Base-by-base conservation (phyloP, 306 rosid genomes). In the Ammopiptanthus mongolicus region DNA sequence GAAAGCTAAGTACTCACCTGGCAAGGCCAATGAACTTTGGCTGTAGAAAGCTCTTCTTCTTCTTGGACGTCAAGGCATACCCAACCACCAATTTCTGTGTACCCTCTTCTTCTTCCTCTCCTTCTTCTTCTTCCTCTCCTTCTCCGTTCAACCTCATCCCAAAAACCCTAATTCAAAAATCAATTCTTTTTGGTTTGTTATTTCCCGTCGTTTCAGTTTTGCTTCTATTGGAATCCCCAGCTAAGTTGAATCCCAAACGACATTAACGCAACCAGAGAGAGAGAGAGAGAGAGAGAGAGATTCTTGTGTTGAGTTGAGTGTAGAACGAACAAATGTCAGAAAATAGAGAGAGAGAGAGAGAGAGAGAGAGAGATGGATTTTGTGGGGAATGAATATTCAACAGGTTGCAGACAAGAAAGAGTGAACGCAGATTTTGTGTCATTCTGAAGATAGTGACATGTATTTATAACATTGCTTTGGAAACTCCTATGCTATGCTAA, bases 321-420 rank as follows among this genome's bases (percentile, higher is more conserved):
- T 22, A 10, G 0, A 22, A 10, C 34, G 0, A 22, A 10, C 34
- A 56, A 22, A 34, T 56, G 62, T 56, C 37, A 19, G n/a, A n/a
- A n/a, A n/a, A n/a, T n/a, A n/a, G n/a, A 39, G 34, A 31, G 33
- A 46, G 10, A 46, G 33, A 37, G 69, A 19, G 15, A 25, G 23
- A 18, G 31, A 6, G 0, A 19, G 5, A 31, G 36, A 39, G 41
- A 4, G 2, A 8, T 69, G 56, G 60, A 68, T 22, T 70, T 47
- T 36, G 17, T 25, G 73, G 57, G 56, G 33, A 47, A 82, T 78
- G 33, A 47, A 82, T 78, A 60, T 67, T 73, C 64, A 82, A n/a
- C n/a, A n/a, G n/a, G 75, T 39, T 65, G 76, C 75, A 82, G 74
- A n/a, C 31, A 41, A 33, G n/a, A 48, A 34, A 42, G 36, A 36